Evolutionary conservation across 2,329 filamentous ascomycete genomes (phyloP), one percentile per base, ranked within the genome.

Genomic region (Colletotrichum melonis): DNA sequence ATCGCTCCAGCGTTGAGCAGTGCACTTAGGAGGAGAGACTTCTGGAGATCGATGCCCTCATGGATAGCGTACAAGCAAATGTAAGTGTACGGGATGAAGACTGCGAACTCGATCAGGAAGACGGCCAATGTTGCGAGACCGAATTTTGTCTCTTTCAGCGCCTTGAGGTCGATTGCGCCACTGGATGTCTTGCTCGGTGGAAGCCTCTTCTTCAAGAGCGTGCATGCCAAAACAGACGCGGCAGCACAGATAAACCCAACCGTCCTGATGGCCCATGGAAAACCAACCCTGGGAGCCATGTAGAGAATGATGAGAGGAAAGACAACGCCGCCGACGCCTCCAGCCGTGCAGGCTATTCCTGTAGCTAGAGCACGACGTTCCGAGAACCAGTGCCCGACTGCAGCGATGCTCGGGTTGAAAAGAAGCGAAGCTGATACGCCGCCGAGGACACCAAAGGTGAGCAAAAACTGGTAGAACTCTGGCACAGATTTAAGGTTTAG

Each of bases 381-480:
- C 5, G 88, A 84, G 82, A 95, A 95, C 83, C 88, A 95, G 77
- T 95, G 93, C 0, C 91, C 91, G 4, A 94, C 87, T 5, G 90
- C 88, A 3, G 90, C 88, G 49, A 94, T 83, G 12, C 90, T 88
- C 0, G 93, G 92, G 0, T 92, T 94, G 80, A 94, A 94, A 54
- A 94, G 88, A 19, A 94, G 84, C 1, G 91, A 92, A 0, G 90
- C 90, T 1, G 91, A 91, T 0, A 91, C 76, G 4, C 93, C 93
- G n/a, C 89, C 90, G 1, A 93, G 79, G 0, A 94, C 81, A 6
- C 92, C 92, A 75, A 94, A 93, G 4, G 89, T 87, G 30, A 95
- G 82, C 78, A 95, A 88, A 78, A 94, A 94, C 56, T 95, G 92
- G 86, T 91, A 93, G 79, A 92, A 93, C 75, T 89, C 81, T 84